Evolutionary conservation across 116 monocot genomes (phyloP), one percentile per base, ranked within the genome.

Genomic region (Iris pallida): DNA sequence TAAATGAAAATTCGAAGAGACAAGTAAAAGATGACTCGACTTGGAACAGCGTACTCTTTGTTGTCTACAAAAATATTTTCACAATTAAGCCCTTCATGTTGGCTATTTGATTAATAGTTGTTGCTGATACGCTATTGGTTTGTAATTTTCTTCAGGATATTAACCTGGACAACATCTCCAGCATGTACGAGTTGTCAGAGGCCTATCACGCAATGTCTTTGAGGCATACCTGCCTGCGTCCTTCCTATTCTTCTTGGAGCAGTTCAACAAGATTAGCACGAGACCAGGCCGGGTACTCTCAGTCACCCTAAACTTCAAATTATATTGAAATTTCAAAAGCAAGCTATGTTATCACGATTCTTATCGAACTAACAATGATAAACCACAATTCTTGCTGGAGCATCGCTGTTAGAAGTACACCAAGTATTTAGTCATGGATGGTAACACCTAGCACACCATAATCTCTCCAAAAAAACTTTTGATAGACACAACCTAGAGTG

Each of bases 101-200:
- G n/a, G n/a, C n/a, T n/a, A n/a, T n/a, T n/a, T 30, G 30, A 30
- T 30, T 30, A 30, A 30, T 30, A 30, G 30, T 30, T 30, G 30
- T 30, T 30, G 30, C 30, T 53, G n/a, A 53, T 61, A 9, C 15
- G 18, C 63, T 73, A 6, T 30, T 30, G 30, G 30, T 30, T 30
- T 30, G 3, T 3, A 30, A 30, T 30, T 67, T 11, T 41, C 49
- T 64, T 45, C 69, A 95, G 95, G 86, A 78, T 75, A 79, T 95
- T 10, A 77, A 81, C 44, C 54, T 88, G 16, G 95, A 95, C 9
- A 95, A 91, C 57, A 68, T 95, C 53, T 74, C 79, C 4, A 82
- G 72, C 69, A 90, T 95, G 88, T 95, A 90, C 57, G 95, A 95
- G 52, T 65, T 95, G 42, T 95, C 95, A 0, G 95, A 95, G 59